Percentiles rank a stretch among this genome's conserved stretches.
These are phyloP conservation scores for Cryphonectria japonica DNA, from an alignment of 2,329 filamentous ascomycete genomes.

Conservation along the genomic window DNA sequence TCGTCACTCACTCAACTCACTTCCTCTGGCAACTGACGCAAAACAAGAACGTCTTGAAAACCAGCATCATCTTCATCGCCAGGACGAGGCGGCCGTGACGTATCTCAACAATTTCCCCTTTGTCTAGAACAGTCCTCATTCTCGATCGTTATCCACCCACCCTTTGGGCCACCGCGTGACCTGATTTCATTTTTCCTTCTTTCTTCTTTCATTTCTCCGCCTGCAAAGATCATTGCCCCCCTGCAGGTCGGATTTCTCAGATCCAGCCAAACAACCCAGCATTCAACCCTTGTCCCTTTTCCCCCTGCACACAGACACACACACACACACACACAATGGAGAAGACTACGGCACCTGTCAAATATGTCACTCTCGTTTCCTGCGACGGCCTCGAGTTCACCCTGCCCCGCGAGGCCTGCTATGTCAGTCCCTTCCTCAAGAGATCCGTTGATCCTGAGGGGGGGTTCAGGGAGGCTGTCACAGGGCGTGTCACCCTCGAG, in stretches of 20 bases:
- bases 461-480: constrained; percentile 67
- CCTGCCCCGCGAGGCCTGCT: constrained; percentile 70
- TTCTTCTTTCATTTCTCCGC: background rate
- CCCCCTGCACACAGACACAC: background rate
- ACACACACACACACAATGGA: background rate
- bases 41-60: background rate
- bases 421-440: constrained; percentile 72
- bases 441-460: constrained; percentile 73
- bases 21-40: background rate
- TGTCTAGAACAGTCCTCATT: constrained; percentile 2
- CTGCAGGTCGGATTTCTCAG: background rate
- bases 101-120: background rate
- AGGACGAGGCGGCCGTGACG: background rate
- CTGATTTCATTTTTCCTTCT: background rate
- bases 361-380: constrained; percentile 79
- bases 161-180: background rate
- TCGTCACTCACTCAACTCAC: background rate
- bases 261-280: background rate
- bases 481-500: constrained; percentile 67
- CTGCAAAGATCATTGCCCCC: too few species aligned
- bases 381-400: constrained; percentile 78
- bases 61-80: background rate
- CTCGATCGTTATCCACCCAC: background rate
- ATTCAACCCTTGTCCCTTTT: background rate
- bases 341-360: constrained; percentile 43